Evolutionary conservation across 1,139 yeast genomes (phyloP).

Genomic region (Candida sanyaensis): DNA sequence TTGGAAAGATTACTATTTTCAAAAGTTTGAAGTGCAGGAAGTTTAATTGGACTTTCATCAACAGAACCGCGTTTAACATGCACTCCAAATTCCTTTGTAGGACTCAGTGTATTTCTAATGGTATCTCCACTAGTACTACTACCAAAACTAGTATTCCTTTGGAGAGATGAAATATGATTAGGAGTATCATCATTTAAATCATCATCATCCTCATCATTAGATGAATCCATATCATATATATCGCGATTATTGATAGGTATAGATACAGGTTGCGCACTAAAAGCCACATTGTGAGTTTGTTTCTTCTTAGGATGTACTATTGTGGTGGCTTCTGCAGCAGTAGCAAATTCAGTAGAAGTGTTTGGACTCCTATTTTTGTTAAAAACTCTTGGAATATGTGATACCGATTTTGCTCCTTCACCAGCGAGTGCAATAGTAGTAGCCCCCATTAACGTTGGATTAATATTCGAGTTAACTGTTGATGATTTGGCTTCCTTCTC

Average conservation of each 20-base stretch:
- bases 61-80: background rate
- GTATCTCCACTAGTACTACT: background rate
- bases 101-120: background rate
- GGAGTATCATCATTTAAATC: background rate
- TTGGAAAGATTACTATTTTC: background rate
- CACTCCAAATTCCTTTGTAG: background rate
- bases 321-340: background rate
- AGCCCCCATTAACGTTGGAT: background rate
- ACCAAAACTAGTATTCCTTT: background rate
- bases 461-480: background rate
- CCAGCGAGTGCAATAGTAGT: conserved; percentile 2
- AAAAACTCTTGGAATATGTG: background rate
- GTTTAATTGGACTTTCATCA: conserved; percentile 1
- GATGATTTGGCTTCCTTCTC: conserved; percentile 2
- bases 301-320: background rate
- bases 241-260: background rate
- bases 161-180: background rate
- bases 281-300: conserved; percentile 2
- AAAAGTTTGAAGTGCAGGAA: background rate
- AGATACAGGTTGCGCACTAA: background rate
- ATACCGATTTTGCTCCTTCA: background rate
- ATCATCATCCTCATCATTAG: background rate
- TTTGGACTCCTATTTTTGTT: background rate
- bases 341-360: background rate
- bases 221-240: background rate